Percentiles rank a stretch among this genome's conserved stretches.
phyloP scores from a whole-genome alignment of 1,284 basidiomycete genomes.

The Vanrija sp. region DNA sequence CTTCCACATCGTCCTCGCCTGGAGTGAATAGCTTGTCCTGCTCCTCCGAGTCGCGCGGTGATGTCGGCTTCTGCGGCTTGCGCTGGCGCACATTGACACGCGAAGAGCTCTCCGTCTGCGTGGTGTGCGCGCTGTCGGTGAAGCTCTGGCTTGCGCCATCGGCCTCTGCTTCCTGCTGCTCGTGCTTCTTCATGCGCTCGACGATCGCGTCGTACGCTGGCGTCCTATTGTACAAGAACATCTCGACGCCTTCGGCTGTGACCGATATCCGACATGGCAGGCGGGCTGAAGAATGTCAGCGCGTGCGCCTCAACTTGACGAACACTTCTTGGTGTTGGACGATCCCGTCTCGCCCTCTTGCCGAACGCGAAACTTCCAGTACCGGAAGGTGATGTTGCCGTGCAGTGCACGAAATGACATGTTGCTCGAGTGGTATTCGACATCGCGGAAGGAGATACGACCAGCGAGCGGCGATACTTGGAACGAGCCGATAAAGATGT shows the following conservation, averaged over 20 bases:
- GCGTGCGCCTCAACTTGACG: too few relatives aligned
- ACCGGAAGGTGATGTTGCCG: constrained; percentile 81
- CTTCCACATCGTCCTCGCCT: background rate
- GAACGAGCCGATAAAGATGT: constrained; percentile 59
- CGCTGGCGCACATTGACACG: constrained; percentile 1
- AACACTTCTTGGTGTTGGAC: constrained; percentile 25
- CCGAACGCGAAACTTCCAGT: constrained; percentile 74
- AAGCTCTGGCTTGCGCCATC: background rate
- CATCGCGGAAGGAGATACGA: constrained; percentile 75
- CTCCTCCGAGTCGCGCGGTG: background rate
- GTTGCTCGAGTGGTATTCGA: constrained; percentile 84
- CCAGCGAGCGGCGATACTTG: constrained; percentile 86
- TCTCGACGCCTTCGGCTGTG: constrained; percentile 76
- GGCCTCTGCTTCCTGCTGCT: constrained; percentile 8
- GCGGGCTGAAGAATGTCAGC: constrained; percentile 29
- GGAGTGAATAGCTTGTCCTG: background rate
- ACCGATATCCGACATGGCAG: constrained; percentile 72
- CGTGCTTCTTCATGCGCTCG: constrained; percentile 60
- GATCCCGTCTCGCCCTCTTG: constrained; percentile 50
- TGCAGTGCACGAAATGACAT: constrained; percentile 77
- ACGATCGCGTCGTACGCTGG: constrained; percentile 81
- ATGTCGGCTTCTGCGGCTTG: background rate
- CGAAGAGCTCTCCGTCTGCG: background rate
- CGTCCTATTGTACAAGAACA: constrained; percentile 84
- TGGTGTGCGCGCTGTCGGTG: constrained; percentile 1